These are phyloP conservation scores for Prunus campanulata DNA, from an alignment of 306 rosid species.

Conservation along the genomic window DNA sequence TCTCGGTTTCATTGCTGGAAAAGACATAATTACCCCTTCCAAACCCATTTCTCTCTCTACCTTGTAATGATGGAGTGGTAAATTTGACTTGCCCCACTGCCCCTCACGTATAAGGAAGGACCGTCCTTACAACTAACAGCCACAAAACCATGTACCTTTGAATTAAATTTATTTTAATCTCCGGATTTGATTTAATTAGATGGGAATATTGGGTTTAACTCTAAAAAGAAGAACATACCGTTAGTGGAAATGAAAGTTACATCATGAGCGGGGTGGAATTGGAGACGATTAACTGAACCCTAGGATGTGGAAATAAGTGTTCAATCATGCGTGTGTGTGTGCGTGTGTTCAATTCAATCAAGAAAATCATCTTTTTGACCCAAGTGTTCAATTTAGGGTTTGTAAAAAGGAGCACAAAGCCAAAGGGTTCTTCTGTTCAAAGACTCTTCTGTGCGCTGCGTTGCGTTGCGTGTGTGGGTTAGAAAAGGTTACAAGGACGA, in stretches of 20 bases:
- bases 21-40: conserved; percentile 35
- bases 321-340: conserved; percentile 30
- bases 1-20: neutral
- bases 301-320: conserved; percentile 48
- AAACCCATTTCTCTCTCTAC: neutral
- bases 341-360: neutral
- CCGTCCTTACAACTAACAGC: conserved; percentile 22
- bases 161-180: neutral
- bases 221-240: conserved; percentile 41
- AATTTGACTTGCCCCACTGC: conserved; percentile 22
- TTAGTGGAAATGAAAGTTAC: conserved; percentile 54
- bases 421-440: conserved; percentile 42
- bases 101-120: conserved; percentile 16
- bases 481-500: conserved; percentile 28
- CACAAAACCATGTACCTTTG: conserved; percentile 28
- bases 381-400: conserved; percentile 6
- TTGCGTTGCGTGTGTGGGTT: conserved; percentile 34
- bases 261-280: conserved; percentile 46
- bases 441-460: conserved; percentile 15
- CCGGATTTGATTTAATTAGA: conserved; percentile 18
- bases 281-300: conserved; percentile 45
- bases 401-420: conserved; percentile 27
- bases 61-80: conserved; percentile 15
- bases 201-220: conserved; percentile 30
- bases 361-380: neutral